These are phyloP conservation scores for Lepiota brunneoincarnata DNA, from an alignment of 768 basidiomycete genomes.

Conservation along the genomic window DNA sequence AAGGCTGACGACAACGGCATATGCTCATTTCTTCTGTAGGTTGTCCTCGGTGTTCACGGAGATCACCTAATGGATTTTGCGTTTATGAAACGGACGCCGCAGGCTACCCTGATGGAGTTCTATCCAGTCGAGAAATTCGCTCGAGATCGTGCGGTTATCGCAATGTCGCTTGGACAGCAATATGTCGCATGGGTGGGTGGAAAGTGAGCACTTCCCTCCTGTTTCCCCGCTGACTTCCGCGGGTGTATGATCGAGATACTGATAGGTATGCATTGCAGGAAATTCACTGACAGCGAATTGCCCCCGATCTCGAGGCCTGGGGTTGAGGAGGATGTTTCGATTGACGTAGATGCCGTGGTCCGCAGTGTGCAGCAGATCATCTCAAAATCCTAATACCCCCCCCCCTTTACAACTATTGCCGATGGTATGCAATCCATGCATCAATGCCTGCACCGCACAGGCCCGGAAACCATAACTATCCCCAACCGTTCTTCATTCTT, in stretches of 20 bases:
- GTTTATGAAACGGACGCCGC: slow-evolving; percentile 62
- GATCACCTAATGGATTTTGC: slow-evolving; percentile 63
- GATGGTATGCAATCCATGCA: background rate
- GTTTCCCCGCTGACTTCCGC: background rate
- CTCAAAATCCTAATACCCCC: slow-evolving; percentile 1
- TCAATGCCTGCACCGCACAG: no score
- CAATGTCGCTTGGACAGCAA: slow-evolving; percentile 47
- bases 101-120: slow-evolving; percentile 73
- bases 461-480: no score
- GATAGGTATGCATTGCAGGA: slow-evolving; percentile 24
- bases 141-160: slow-evolving; percentile 58
- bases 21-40: slow-evolving; percentile 30
- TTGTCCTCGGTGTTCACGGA: slow-evolving; percentile 61
- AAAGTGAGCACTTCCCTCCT: slow-evolving; percentile 24
- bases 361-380: slow-evolving; percentile 29
- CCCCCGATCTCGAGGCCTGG: slow-evolving; percentile 25
- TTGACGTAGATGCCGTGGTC: slow-evolving; percentile 42
- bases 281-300: slow-evolving; percentile 28
- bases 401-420: background rate
- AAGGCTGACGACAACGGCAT: background rate
- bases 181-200: slow-evolving; percentile 60
- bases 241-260: background rate
- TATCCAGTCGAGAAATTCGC: slow-evolving; percentile 68
- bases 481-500: no score
- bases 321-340: slow-evolving; percentile 22